Evolutionary conservation across 495 filamentous ascomycete species (phyloP).

Genomic region (Lepraria neglecta): DNA sequence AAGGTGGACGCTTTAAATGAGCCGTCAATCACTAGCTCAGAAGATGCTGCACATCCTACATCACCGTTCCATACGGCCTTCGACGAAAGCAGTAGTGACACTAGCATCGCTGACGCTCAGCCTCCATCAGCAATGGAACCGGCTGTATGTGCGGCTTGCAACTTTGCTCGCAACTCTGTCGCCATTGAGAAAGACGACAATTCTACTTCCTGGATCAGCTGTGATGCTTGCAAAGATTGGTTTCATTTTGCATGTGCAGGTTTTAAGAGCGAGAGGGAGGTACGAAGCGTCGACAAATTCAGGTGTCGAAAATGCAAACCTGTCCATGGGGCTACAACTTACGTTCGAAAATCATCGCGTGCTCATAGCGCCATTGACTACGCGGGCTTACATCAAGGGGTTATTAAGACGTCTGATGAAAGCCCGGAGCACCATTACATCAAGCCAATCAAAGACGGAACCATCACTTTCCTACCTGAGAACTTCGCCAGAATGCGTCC

Average conservation of each 20-base stretch:
- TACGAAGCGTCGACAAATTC: conserved; percentile 66
- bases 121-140: conserved; percentile 26
- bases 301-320: conserved; percentile 58
- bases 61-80: background rate
- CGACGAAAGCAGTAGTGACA: background rate
- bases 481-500: conserved; percentile 62
- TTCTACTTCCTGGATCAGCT: conserved; percentile 63
- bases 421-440: conserved; percentile 70
- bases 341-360: conserved; percentile 55
- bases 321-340: conserved; percentile 58
- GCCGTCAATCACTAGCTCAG: background rate
- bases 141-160: conserved; percentile 47
- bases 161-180: conserved; percentile 43
- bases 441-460: conserved; percentile 62
- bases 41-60: background rate
- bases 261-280: conserved; percentile 62
- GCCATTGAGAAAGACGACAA: conserved; percentile 42
- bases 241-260: conserved; percentile 68
- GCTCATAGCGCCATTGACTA: conserved; percentile 70
- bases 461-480: conserved; percentile 55
- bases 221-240: conserved; percentile 70
- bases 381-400: conserved; percentile 66
- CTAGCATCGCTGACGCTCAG: background rate
- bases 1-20: background rate
- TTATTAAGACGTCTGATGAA: conserved; percentile 62